These are phyloP conservation scores for Geotrichum fermentans DNA, from an alignment of 1,139 yeast species.

Conservation along the genomic window DNA sequence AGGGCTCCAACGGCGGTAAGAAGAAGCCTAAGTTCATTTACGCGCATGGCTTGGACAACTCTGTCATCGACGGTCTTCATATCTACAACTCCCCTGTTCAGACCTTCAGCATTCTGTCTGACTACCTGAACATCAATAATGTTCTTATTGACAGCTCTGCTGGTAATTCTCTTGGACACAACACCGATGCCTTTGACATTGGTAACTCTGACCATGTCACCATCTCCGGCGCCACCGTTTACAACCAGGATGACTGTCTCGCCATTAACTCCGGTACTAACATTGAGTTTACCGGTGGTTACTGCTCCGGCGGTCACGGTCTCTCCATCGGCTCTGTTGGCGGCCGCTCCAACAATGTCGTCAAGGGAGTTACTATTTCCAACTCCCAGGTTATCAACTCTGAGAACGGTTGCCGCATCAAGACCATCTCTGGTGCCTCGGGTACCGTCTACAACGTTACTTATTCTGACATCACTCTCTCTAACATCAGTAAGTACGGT, in stretches of 20 bases:
- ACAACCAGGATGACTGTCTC: no score
- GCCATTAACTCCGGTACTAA: slow-evolving; percentile 9
- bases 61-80: slow-evolving; percentile 2
- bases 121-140: slow-evolving; percentile 1
- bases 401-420: no score
- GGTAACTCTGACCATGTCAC: slow-evolving; percentile 2
- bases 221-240: slow-evolving; percentile 7
- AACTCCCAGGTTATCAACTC: slow-evolving; percentile 10
- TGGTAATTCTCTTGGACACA: no score
- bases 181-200: no score
- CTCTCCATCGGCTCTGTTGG: slow-evolving; percentile 16
- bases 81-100: slow-evolving; percentile 16
- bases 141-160: slow-evolving; percentile 8
- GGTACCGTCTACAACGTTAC: slow-evolving; percentile 2
- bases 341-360: slow-evolving; percentile 10
- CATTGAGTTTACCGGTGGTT: slow-evolving; percentile 6
- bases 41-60: slow-evolving; percentile 8
- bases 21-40: slow-evolving; percentile 14
- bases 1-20: no score
- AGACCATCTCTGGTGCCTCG: slow-evolving; percentile 3
- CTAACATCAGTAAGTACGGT: slow-evolving; percentile 13
- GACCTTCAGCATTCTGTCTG: slow-evolving; percentile 11
- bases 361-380: no score
- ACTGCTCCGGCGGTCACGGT: slow-evolving; percentile 17
- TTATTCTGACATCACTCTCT: slow-evolving; percentile 8